A percentile compares a stretch with the other conserved stretches of the same genome.
Evolutionary conservation across 1,284 basidiomycete species (phyloP).

Genomic region (Sporisorium reilianum): DNA sequence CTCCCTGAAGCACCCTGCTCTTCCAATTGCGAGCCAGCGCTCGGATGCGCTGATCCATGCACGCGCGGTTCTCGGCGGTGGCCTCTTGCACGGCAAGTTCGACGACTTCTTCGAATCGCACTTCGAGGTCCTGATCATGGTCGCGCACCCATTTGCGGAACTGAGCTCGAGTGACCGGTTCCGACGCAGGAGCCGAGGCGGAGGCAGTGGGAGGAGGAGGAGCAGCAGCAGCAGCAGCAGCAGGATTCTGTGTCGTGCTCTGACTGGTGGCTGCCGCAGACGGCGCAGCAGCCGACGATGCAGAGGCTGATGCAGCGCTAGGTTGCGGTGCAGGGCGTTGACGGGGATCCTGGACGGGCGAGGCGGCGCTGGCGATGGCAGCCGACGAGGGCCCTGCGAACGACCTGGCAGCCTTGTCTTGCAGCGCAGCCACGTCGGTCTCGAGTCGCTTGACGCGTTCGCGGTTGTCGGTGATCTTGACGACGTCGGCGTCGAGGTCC

Average conservation of each 20-base stretch:
- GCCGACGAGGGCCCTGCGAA: not conserved
- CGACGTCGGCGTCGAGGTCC: constrained; percentile 38
- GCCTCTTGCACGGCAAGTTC: constrained; percentile 30
- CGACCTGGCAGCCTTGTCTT: constrained; percentile 1
- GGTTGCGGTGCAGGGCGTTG: constrained; percentile 8
- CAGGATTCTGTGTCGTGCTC: not conserved
- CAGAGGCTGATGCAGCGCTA: not conserved
- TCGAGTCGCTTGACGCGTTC: constrained; percentile 19
- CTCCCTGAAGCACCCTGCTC: constrained; percentile 1
- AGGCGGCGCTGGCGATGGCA: constrained; percentile 1
- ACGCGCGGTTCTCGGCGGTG: constrained; percentile 17
- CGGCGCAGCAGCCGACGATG: not conserved
- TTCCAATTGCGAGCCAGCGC: constrained; percentile 17
- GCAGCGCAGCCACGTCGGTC: not conserved
- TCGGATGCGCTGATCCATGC: constrained; percentile 25
- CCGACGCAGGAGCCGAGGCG: not conserved
- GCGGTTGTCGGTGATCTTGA: constrained; percentile 16
- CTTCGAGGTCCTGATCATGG: constrained; percentile 20
- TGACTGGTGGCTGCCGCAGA: not conserved
- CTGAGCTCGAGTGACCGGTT: constrained; percentile 22
- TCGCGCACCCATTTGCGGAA: constrained; percentile 24
- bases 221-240: too few species aligned
- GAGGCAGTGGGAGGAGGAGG: not conserved
- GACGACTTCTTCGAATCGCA: constrained; percentile 31
- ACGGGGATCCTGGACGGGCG: constrained; percentile 14